These are phyloP conservation scores for Stagonosporopsis rhizophila DNA, from an alignment of 2,329 filamentous ascomycete genomes.

Conservation along the genomic window DNA sequence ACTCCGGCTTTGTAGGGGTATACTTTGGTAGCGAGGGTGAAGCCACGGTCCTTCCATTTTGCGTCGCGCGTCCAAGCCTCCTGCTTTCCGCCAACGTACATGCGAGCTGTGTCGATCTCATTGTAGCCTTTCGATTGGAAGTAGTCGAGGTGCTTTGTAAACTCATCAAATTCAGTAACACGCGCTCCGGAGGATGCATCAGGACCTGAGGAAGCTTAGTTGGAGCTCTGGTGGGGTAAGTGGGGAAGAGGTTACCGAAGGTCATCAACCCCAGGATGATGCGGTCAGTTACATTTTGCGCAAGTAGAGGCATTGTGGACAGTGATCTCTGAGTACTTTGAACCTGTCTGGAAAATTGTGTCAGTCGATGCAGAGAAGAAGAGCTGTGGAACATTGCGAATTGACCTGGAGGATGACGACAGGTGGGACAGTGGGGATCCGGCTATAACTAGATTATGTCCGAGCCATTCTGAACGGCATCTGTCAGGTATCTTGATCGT, in stretches of 20 bases:
- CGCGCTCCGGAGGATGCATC: conserved; percentile 69
- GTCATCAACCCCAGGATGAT: conserved; percentile 89
- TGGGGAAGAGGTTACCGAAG: conserved; percentile 59
- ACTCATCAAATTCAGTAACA: conserved; percentile 73
- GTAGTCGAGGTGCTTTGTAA: conserved; percentile 74
- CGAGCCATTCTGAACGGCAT: background rate
- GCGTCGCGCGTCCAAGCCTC: conserved; percentile 80
- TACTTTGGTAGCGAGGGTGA: conserved; percentile 79
- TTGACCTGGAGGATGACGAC: conserved; percentile 14
- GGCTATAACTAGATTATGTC: conserved; percentile 14
- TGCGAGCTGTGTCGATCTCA: conserved; percentile 83
- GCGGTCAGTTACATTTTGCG: conserved; percentile 63
- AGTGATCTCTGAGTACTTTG: background rate
- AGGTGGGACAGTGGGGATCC: conserved; percentile 15
- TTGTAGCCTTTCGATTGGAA: conserved; percentile 82
- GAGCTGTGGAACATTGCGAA: conserved; percentile 8
- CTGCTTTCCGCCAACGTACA: conserved; percentile 75
- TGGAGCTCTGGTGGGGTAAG: conserved; percentile 6
- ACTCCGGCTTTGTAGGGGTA: conserved; percentile 58
- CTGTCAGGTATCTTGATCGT: background rate
- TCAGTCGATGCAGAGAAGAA: conserved; percentile 5
- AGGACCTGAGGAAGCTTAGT: conserved; percentile 51
- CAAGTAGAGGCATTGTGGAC: conserved; percentile 36
- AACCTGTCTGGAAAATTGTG: conserved; percentile 7
- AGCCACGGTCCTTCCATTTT: conserved; percentile 78